Conservation (phyloP, 768 basidiomycete species). For the Leccinum incarnatum region DNA sequence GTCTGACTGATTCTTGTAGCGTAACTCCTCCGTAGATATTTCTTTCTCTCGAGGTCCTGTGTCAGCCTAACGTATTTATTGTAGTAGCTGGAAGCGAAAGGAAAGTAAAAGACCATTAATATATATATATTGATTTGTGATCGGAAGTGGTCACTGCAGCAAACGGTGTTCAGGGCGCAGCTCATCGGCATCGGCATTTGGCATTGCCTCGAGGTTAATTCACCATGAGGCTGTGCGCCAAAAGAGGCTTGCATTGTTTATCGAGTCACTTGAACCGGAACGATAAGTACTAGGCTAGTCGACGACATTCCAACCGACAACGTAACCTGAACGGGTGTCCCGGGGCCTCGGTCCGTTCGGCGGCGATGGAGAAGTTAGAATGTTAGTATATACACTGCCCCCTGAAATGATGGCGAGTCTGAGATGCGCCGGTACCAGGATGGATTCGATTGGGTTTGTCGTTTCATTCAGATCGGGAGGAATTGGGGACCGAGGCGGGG, state of each 20-base stretch:
- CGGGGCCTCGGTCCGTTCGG: neutral
- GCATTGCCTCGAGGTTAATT: slow-evolving; percentile 11
- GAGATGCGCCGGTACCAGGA: neutral
- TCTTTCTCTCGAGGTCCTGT: slow-evolving; percentile 17
- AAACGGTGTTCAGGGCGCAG: neutral
- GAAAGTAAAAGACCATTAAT: slow-evolving; percentile 14
- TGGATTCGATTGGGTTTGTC: neutral
- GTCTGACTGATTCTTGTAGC: slow-evolving; percentile 26
- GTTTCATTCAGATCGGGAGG: neutral
- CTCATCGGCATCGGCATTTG: neutral
- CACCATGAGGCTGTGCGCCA: slow-evolving; percentile 12
- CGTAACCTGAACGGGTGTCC: neutral
- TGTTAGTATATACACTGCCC: neutral
- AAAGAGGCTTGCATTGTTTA: neutral
- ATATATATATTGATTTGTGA: slow-evolving; percentile 1
- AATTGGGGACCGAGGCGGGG: neutral
- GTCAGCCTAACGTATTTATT: slow-evolving; percentile 28
- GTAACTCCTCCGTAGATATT: slow-evolving; percentile 30
- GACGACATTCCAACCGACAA: too few species aligned
- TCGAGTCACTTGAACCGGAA: too few species aligned
- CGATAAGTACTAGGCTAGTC: too few species aligned
- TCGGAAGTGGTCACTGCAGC: neutral
- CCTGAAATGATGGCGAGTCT: neutral
- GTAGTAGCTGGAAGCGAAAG: slow-evolving; percentile 17
- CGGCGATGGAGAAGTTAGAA: neutral